Base-by-base conservation (phyloP, 352 stramenopile species). In the Phytopythium delawarense region DNA sequence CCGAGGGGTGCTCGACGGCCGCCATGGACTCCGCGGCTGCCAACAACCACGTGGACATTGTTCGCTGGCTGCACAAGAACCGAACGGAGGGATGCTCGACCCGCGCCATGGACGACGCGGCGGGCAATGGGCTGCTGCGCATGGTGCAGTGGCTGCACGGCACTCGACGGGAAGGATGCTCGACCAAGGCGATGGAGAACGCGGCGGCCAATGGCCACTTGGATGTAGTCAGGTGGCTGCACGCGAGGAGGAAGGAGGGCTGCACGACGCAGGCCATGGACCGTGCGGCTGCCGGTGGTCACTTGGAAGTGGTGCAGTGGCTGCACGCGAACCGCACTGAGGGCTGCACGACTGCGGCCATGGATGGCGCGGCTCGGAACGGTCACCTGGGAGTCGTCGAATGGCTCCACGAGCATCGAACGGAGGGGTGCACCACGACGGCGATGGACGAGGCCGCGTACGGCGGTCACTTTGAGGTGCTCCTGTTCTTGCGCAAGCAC, bases 11-110 rank as follows among this genome's bases (percentile, higher is more conserved):
- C 46, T 46, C 56, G 25, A 54, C 56, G 23, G 40, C 28, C 0
- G 30, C 66, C 11, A 76, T 76, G 69, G 72, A 71, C 60, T 66
- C 63, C 37, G 66, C 69, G 20, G 66, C 69, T 5, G 52, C 58
- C 1, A 76, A 76, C 58, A 61, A 67, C 20, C 62, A 74, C 20
- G 40, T 69, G 35, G 62, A 34, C 0, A 35, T 76, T 21, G 69
- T 76, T 7, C 63, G 70, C 21, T 76, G 65, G 69, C 57, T 76
- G 4, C 65, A 76, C n/a, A 40, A 63, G 35, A 65, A 61, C n/a
- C 49, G 70, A n/a, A 53, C 39, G 32, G 70, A 77, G 61, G 70
- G 70, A 3, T 77, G 63, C 35, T 72, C 66, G 2, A 58, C 61
- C 2, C 52, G 46, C 42, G 66, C 70, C 2, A 74, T 77, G 61